Evolutionary conservation across 345 rosid species (phyloP).

Genomic region (Balakata baccata): DNA sequence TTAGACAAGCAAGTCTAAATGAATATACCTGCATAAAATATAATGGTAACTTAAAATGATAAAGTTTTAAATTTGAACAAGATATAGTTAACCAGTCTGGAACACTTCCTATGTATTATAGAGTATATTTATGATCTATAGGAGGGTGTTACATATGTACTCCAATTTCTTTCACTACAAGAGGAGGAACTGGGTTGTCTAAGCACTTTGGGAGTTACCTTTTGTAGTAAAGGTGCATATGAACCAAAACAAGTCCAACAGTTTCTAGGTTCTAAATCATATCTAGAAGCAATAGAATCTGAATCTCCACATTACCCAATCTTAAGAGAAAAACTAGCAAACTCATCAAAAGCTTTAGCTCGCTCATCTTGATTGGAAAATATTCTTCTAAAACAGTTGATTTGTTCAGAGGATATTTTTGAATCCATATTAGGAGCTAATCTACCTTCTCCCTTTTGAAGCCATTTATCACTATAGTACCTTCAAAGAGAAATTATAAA

Average conservation of each 20-base stretch:
- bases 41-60: too few species aligned
- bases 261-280: neutral
- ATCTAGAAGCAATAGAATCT: neutral
- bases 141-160: too few species aligned
- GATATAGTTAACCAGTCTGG: too few species aligned
- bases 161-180: neutral
- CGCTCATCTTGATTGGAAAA: neutral
- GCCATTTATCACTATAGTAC: neutral
- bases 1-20: too few species aligned
- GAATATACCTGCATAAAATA: too few species aligned
- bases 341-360: neutral
- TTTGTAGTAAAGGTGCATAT: constrained; percentile 2
- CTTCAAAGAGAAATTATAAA: neutral
- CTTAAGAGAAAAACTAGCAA: neutral
- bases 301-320: neutral
- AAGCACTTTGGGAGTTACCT: neutral
- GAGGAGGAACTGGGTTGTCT: neutral
- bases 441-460: neutral
- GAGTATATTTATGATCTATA: too few species aligned
- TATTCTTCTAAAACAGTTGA: neutral
- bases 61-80: too few species aligned
- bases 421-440: neutral
- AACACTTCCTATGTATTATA: too few species aligned
- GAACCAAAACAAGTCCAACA: neutral
- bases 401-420: neutral